Conservation (phyloP, 2,329 filamentous ascomycete species). For the Fusarium sp. region DNA sequence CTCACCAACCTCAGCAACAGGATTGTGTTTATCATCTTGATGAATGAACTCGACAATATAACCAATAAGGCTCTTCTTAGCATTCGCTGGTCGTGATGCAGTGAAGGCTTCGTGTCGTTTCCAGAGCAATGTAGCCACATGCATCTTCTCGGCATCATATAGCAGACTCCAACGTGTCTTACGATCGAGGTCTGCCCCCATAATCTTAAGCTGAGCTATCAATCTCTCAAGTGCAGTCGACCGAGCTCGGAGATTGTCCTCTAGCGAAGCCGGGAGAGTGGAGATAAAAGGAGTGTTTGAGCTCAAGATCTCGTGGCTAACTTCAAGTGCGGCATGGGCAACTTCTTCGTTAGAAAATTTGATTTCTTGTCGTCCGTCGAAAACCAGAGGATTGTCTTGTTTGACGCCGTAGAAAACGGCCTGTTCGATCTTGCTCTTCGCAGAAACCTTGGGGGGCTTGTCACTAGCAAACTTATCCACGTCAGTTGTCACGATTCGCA, state of each 20-base stretch:
- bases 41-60: conserved; percentile 81
- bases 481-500: conserved; percentile 68
- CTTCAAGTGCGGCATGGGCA: conserved; percentile 76
- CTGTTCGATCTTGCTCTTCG: conserved; percentile 91
- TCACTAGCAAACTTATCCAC: conserved; percentile 68
- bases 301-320: conserved; percentile 84
- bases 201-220: conserved; percentile 73
- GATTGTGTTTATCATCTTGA: conserved; percentile 76
- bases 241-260: conserved; percentile 80
- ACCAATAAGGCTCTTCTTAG: conserved; percentile 75
- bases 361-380: conserved; percentile 73
- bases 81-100: conserved; percentile 64
- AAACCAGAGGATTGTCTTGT: conserved; percentile 86
- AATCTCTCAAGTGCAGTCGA: conserved; percentile 79
- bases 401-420: conserved; percentile 91
- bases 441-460: conserved; percentile 71
- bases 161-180: conserved; percentile 80
- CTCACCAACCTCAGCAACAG: conserved; percentile 72
- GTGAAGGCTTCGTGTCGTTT: conserved; percentile 77
- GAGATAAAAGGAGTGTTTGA: conserved; percentile 81
- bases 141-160: conserved; percentile 91
- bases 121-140: conserved; percentile 83
- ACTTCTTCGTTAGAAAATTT: conserved; percentile 76
- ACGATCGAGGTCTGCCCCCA: conserved; percentile 72
- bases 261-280: conserved; percentile 76